These are phyloP conservation scores for Symbiotaphrina buchneri DNA, from an alignment of 495 filamentous ascomycete genomes.

Conservation along the genomic window DNA sequence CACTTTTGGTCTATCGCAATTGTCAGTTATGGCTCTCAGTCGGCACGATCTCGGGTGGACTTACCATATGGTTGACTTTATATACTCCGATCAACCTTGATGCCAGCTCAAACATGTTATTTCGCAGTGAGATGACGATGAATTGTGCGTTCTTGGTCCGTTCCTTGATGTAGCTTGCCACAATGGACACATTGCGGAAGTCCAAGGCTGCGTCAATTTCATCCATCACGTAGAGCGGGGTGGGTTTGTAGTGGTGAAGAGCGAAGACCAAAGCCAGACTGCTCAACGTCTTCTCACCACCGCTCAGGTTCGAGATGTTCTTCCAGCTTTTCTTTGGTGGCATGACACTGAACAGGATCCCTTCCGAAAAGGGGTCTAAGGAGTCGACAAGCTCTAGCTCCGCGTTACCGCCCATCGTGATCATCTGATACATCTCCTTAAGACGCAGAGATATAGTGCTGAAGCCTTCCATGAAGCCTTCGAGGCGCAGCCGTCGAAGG, in stretches of 20 bases:
- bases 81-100: conserved; percentile 86
- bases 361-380: conserved; percentile 89
- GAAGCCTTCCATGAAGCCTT: conserved; percentile 98
- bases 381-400: conserved; percentile 92
- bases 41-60: conserved; percentile 45
- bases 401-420: conserved; percentile 97
- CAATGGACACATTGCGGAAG: conserved; percentile 94
- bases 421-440: conserved; percentile 99
- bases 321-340: conserved; percentile 99
- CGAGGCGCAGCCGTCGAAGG: conserved; percentile 65
- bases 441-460: conserved; percentile 80
- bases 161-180: conserved; percentile 96
- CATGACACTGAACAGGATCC: conserved; percentile 94
- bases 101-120: conserved; percentile 99
- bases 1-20: conserved; percentile 5
- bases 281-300: conserved; percentile 92
- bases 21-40: conserved; percentile 11
- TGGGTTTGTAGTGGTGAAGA: conserved; percentile 93
- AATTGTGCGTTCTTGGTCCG: conserved; percentile 98
- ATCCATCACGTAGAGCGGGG: conserved; percentile 97
- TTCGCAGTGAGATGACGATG: conserved; percentile 90
- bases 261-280: conserved; percentile 91
- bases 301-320: conserved; percentile 85
- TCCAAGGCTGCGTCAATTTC: conserved; percentile 97
- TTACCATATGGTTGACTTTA: conserved; percentile 95